These are phyloP conservation scores for Aspergillus hiratsukae DNA, from an alignment of 2,329 filamentous ascomycete genomes.

Conservation along the genomic window DNA sequence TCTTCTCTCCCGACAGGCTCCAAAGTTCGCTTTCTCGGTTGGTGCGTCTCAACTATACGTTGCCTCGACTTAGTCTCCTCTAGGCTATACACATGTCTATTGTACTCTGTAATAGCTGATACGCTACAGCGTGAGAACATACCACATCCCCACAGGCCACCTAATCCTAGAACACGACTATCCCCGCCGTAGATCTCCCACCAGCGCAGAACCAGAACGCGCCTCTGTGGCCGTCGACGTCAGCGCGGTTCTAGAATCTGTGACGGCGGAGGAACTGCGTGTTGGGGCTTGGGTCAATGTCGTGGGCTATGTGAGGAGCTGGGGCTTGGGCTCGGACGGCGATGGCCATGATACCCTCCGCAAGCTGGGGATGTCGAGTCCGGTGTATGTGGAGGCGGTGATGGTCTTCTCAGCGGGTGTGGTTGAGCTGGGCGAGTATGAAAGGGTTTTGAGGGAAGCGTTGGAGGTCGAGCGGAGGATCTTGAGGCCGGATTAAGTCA, in stretches of 20 bases:
- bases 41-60: slow-evolving; percentile 54
- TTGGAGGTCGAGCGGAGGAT: slow-evolving; percentile 31
- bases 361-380: slow-evolving; percentile 20
- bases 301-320: slow-evolving; percentile 67
- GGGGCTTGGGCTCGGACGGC: not conserved
- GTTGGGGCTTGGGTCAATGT: slow-evolving; percentile 87
- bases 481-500: slow-evolving; percentile 4
- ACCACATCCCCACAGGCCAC: slow-evolving; percentile 54
- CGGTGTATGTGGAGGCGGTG: slow-evolving; percentile 63
- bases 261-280: slow-evolving; percentile 60
- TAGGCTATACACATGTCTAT: not conserved
- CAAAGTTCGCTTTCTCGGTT: slow-evolving; percentile 92
- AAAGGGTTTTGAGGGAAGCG: slow-evolving; percentile 50
- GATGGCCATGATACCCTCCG: slow-evolving; percentile 10
- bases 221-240: slow-evolving; percentile 63
- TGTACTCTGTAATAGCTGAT: not conserved
- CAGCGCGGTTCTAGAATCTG: slow-evolving; percentile 61
- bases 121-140: slow-evolving; percentile 53
- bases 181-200: slow-evolving; percentile 29
- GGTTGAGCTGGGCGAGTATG: slow-evolving; percentile 67
- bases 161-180: slow-evolving; percentile 66
- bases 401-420: slow-evolving; percentile 73
- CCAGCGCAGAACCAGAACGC: slow-evolving; percentile 20
- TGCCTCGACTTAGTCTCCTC: not conserved
- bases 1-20: slow-evolving; percentile 50